phyloP scores from a whole-genome alignment of 257 asterid genomes.

The Echites panduratus region DNA sequence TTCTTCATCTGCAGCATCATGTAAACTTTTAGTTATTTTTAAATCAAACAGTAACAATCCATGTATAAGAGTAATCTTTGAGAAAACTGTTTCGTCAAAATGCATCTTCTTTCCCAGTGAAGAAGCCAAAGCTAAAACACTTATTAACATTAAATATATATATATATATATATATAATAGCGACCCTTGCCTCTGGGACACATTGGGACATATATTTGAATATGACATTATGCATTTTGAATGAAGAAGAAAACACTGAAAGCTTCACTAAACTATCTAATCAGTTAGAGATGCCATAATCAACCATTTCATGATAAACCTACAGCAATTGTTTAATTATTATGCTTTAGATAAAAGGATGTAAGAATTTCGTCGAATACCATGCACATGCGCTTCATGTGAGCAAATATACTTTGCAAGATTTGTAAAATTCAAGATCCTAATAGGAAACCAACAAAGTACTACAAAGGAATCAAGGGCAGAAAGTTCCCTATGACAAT shows the following conservation, averaged over 20 bases:
- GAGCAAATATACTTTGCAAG: neutral
- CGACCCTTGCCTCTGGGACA: neutral
- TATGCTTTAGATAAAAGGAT: too few species aligned
- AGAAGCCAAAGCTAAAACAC: neutral
- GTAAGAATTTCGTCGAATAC: neutral
- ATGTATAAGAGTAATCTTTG: neutral
- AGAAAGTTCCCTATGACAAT: neutral
- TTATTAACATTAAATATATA: too few species aligned
- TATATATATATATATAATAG: too few species aligned
- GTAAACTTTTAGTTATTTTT: neutral
- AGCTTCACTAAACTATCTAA: neutral
- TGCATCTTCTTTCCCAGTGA: neutral
- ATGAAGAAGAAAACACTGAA: neutral
- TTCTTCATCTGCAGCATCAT: slow-evolving; percentile 57
- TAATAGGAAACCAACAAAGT: neutral
- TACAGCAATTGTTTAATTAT: too few species aligned
- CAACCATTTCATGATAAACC: too few species aligned
- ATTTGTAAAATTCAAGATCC: neutral
- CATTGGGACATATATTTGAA: too few species aligned
- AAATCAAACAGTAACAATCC: neutral
- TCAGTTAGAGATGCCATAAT: too few species aligned
- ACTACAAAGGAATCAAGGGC: neutral
- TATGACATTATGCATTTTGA: neutral
- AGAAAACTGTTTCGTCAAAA: neutral
- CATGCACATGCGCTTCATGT: too few species aligned